Conservation (phyloP, 176 grass and related monocot genomes). For the Musa beccarii region DNA sequence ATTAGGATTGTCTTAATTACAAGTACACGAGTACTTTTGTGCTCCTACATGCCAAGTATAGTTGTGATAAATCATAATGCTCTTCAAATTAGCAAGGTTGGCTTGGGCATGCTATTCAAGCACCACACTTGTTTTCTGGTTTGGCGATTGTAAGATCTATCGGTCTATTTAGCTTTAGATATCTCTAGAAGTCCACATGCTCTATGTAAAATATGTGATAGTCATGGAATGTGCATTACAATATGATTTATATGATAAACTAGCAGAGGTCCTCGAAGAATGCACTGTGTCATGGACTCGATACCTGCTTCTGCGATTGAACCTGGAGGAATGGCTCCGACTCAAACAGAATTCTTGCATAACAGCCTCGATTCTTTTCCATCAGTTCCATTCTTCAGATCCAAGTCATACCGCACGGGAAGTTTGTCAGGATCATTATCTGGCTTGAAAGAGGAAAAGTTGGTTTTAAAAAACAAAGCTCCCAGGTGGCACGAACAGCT, state of each 20-base stretch:
- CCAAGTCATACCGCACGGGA: conserved; percentile 40
- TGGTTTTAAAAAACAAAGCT: conserved; percentile 74
- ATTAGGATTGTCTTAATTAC: not conserved
- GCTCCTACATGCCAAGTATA: too few species aligned
- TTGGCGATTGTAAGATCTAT: too few species aligned
- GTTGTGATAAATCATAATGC: too few species aligned
- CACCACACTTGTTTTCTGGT: too few species aligned
- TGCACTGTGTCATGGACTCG: conserved; percentile 81
- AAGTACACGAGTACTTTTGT: too few species aligned
- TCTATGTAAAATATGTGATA: not conserved
- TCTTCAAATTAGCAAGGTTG: too few species aligned
- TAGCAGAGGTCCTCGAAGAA: conserved; percentile 76
- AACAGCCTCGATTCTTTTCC: conserved; percentile 31
- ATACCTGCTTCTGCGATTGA: conserved; percentile 63
- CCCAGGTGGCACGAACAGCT: conserved; percentile 77
- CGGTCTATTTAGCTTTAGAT: too few species aligned
- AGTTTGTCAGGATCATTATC: conserved; percentile 12
- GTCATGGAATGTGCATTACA: not conserved
- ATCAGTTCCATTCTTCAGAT: conserved; percentile 52
- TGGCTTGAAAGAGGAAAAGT: conserved; percentile 36
- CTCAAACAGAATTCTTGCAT: conserved; percentile 43
- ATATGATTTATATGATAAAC: conserved; percentile 7
- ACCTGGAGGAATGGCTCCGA: conserved; percentile 59
- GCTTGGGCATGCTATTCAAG: too few species aligned
- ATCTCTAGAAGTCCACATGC: not conserved